These are phyloP conservation scores for Beauveria asiatica DNA, from an alignment of 2,329 filamentous ascomycete genomes.

Conservation along the genomic window DNA sequence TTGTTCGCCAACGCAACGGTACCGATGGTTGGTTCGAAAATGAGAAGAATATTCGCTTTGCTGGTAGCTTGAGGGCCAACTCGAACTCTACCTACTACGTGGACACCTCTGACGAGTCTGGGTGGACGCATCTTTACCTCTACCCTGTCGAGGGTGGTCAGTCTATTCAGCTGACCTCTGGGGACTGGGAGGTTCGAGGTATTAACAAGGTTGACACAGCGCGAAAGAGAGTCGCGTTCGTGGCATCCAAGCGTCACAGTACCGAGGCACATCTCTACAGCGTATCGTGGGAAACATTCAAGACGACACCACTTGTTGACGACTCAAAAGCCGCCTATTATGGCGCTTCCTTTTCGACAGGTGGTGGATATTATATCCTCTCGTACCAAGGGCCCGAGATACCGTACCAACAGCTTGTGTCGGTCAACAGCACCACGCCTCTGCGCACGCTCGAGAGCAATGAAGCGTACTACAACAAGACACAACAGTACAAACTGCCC, in stretches of 20 bases:
- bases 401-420: conserved; percentile 60
- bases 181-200: conserved; percentile 55
- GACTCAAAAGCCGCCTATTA: conserved; percentile 50
- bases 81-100: conserved; percentile 46
- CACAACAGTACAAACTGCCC: conserved; percentile 53
- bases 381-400: conserved; percentile 58
- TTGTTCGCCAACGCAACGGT: conserved; percentile 46
- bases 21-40: conserved; percentile 56
- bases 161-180: conserved; percentile 50
- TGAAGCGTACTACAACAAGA: conserved; percentile 42
- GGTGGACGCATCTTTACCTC: conserved; percentile 63
- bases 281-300: conserved; percentile 46
- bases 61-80: conserved; percentile 35
- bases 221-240: conserved; percentile 53
- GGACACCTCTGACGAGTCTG: conserved; percentile 57
- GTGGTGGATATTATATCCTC: conserved; percentile 56
- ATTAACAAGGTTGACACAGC: conserved; percentile 52
- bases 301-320: conserved; percentile 53
- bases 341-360: conserved; percentile 56
- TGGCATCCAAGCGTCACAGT: conserved; percentile 55
- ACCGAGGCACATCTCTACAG: conserved; percentile 62
- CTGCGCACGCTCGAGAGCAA: conserved; percentile 54
- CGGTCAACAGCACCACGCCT: conserved; percentile 43
- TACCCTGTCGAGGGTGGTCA: conserved; percentile 48
- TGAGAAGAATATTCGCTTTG: conserved; percentile 44